phyloP scores from a whole-genome alignment of 331 rosid species.

The Phaseolus coccineus region DNA sequence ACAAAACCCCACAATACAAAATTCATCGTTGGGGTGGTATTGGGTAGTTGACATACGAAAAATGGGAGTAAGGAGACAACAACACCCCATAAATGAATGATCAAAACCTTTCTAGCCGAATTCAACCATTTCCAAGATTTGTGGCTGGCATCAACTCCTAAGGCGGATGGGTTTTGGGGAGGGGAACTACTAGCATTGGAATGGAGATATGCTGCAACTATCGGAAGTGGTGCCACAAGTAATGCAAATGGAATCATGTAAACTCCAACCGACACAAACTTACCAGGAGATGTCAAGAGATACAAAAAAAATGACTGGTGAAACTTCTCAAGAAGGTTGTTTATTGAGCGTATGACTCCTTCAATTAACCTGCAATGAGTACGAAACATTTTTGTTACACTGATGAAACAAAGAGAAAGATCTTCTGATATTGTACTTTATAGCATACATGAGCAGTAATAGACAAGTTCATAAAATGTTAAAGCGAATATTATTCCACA shows the following conservation, averaged over 20 bases:
- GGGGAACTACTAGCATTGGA: constrained; percentile 54
- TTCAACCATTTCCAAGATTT: constrained; percentile 87
- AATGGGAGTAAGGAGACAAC: constrained; percentile 77
- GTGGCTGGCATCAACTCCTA: constrained; percentile 47
- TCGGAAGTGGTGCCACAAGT: constrained; percentile 85
- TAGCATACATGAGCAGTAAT: constrained; percentile 7
- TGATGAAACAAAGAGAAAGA: constrained; percentile 30
- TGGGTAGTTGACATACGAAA: constrained; percentile 70
- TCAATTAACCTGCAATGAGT: constrained; percentile 77
- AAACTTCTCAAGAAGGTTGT: constrained; percentile 96
- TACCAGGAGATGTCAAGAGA: constrained; percentile 83
- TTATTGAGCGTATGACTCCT: constrained; percentile 90
- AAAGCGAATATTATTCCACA: constrained; percentile 34
- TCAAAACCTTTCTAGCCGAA: constrained; percentile 76
- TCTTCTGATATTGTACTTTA: constrained; percentile 20
- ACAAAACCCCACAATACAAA: constrained; percentile 67
- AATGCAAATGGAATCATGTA: constrained; percentile 95
- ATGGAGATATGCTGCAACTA: constrained; percentile 86
- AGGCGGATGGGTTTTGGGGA: constrained; percentile 47
- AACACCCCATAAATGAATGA: constrained; percentile 80
- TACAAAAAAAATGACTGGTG: constrained; percentile 93
- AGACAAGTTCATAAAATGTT: constrained; percentile 26
- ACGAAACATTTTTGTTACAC: constrained; percentile 35
- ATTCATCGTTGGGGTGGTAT: constrained; percentile 58
- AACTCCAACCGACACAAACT: constrained; percentile 91